Evolutionary conservation across 176 grass and related monocot genomes (phyloP).

Genomic region (Saccharum officinarum): DNA sequence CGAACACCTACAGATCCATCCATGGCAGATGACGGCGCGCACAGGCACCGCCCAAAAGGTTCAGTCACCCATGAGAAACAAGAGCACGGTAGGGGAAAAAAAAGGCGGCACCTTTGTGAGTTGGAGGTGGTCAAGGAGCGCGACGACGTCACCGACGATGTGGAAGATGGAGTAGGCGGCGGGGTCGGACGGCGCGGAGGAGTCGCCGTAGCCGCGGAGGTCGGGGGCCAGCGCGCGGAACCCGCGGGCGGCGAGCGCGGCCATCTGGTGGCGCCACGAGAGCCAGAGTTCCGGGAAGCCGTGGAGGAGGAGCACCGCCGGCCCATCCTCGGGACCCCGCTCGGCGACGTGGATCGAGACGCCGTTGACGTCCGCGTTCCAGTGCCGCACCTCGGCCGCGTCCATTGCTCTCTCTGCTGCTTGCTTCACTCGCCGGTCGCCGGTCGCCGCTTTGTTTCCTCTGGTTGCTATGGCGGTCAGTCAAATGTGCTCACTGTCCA

Average conservation of each 20-base stretch:
- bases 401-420: conserved; percentile 1
- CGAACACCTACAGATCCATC: conserved; percentile 46
- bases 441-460: not conserved
- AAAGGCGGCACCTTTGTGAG: conserved; percentile 41
- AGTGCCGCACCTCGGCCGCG: conserved; percentile 48
- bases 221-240: conserved; percentile 59
- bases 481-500: no score
- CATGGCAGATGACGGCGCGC: not conserved
- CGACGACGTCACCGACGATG: conserved; percentile 55
- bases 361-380: conserved; percentile 45
- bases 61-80: not conserved
- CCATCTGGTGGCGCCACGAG: conserved; percentile 67
- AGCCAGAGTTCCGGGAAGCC: conserved; percentile 80
- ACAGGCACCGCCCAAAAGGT: not conserved
- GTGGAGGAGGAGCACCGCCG: conserved; percentile 56
- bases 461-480: no score
- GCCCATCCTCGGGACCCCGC: conserved; percentile 32
- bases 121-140: conserved; percentile 45
- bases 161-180: conserved; percentile 47
- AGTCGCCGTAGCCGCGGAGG: conserved; percentile 61
- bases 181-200: conserved; percentile 35
- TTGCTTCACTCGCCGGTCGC: not conserved
- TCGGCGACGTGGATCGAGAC: conserved; percentile 60
- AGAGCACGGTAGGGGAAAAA: not conserved
- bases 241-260: conserved; percentile 41